phyloP scores from a whole-genome alignment of 2,329 filamentous ascomycete genomes.

The Colletotrichum tropicicola region DNA sequence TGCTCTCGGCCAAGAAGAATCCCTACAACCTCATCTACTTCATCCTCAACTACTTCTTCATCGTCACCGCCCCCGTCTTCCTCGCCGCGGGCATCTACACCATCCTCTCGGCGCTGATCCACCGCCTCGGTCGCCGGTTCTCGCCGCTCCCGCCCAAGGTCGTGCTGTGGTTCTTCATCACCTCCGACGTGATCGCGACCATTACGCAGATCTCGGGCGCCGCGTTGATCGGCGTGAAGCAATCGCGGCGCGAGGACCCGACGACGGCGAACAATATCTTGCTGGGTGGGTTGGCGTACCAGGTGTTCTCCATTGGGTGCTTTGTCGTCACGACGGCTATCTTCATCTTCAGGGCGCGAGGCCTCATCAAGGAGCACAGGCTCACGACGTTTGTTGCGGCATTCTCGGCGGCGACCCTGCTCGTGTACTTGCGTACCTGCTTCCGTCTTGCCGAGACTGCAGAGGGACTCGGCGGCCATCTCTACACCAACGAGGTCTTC shows the following conservation, averaged over 20 bases:
- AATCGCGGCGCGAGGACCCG: slow-evolving; percentile 58
- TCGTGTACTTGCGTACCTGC: slow-evolving; percentile 61
- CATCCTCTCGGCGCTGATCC: slow-evolving; percentile 60
- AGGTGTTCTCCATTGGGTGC: slow-evolving; percentile 59
- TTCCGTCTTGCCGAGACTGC: slow-evolving; percentile 65
- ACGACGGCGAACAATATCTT: slow-evolving; percentile 63
- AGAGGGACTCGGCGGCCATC: slow-evolving; percentile 53
- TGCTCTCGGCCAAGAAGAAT: slow-evolving; percentile 56
- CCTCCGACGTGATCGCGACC: slow-evolving; percentile 61
- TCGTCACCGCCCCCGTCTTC: slow-evolving; percentile 67
- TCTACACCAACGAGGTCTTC: slow-evolving; percentile 60
- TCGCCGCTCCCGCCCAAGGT: slow-evolving; percentile 54
- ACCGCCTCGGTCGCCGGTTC: slow-evolving; percentile 50
- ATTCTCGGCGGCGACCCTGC: slow-evolving; percentile 53
- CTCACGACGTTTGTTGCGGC: slow-evolving; percentile 50
- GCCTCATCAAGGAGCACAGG: slow-evolving; percentile 37
- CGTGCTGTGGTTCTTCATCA: slow-evolving; percentile 63
- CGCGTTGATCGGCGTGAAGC: slow-evolving; percentile 58
- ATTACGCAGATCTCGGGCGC: slow-evolving; percentile 63
- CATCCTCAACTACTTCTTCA: slow-evolving; percentile 68
- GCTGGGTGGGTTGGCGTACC: slow-evolving; percentile 62
- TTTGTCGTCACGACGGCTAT: slow-evolving; percentile 53
- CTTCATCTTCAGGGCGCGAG: slow-evolving; percentile 50
- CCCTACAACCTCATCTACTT: slow-evolving; percentile 65
- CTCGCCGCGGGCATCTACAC: slow-evolving; percentile 65